Conservation (phyloP, 257 asterid species). For the Solanum chiquidenum region DNA sequence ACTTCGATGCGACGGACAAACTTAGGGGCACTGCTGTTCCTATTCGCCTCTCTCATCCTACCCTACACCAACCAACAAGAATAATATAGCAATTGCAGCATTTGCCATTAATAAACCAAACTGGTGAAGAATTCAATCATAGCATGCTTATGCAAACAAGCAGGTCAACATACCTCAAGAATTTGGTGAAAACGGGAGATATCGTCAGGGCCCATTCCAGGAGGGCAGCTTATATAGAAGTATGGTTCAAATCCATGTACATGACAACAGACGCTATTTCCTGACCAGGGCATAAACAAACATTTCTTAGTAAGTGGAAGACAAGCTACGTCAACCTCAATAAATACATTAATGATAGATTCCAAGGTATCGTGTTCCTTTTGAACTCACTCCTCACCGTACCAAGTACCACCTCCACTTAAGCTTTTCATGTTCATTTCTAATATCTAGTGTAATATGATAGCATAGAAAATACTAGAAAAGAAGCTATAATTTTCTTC, state of each 20-base stretch:
- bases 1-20: constrained; percentile 72
- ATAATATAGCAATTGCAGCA: background rate
- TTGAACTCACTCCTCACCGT: background rate
- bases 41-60: constrained; percentile 72
- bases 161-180: constrained; percentile 56
- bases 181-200: constrained; percentile 77
- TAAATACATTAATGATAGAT: background rate
- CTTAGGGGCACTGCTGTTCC: constrained; percentile 57
- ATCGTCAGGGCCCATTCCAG: constrained; percentile 98
- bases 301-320: background rate
- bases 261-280: constrained; percentile 87
- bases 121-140: background rate
- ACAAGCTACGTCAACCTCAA: background rate
- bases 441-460: background rate
- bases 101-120: constrained; percentile 1
- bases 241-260: constrained; percentile 98
- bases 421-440: background rate
- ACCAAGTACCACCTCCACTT: background rate
- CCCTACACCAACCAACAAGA: constrained; percentile 32
- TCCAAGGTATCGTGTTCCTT: background rate
- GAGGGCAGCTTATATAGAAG: constrained; percentile 80
- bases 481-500: background rate
- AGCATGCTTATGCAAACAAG: background rate
- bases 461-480: background rate
- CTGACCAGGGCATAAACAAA: constrained; percentile 32